phyloP scores from a whole-genome alignment of 2,329 filamentous ascomycete genomes.

The Xylaria sp. region DNA sequence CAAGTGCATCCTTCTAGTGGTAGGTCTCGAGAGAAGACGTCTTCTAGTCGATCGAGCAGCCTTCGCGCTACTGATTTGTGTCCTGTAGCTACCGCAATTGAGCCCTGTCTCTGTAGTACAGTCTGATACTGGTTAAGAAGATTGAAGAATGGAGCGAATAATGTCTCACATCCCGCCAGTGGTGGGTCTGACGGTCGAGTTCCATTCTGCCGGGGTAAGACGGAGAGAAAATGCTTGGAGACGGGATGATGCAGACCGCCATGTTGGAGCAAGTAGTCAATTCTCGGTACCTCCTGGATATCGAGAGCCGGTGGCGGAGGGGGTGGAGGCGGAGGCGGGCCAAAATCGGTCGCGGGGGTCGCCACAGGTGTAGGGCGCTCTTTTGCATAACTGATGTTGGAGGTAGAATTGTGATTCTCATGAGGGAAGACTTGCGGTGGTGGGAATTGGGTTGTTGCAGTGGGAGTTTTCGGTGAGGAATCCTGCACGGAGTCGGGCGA shows the following conservation, averaged over 20 bases:
- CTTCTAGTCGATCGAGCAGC: slow-evolving; percentile 88
- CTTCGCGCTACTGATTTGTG: slow-evolving; percentile 94
- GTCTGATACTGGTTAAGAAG: slow-evolving; percentile 87
- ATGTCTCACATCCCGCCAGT: slow-evolving; percentile 72
- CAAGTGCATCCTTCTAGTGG: slow-evolving; percentile 87
- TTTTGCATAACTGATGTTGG: slow-evolving; percentile 52
- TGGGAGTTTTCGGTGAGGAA: slow-evolving; percentile 71
- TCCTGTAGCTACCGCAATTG: slow-evolving; percentile 92
- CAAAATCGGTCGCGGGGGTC: slow-evolving; percentile 57
- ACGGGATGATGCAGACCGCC: slow-evolving; percentile 80
- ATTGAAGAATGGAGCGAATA: slow-evolving; percentile 86
- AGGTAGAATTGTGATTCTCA: slow-evolving; percentile 52
- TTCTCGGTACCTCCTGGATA: slow-evolving; percentile 77
- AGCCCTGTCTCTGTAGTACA: slow-evolving; percentile 85
- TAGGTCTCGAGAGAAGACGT: slow-evolving; percentile 93
- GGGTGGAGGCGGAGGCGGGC: slow-evolving; percentile 61
- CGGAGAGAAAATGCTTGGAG: slow-evolving; percentile 78
- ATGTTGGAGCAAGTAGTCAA: slow-evolving; percentile 92
- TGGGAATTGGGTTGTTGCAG: slow-evolving; percentile 63
- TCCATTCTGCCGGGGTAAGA: slow-evolving; percentile 66
- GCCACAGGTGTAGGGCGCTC: slow-evolving; percentile 55
- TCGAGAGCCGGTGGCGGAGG: slow-evolving; percentile 78
- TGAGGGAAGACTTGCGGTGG: slow-evolving; percentile 56
- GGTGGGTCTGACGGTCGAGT: slow-evolving; percentile 71
- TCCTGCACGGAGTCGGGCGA: slow-evolving; percentile 63